Evolutionary conservation across 2,329 filamentous ascomycete genomes (phyloP), one percentile per base, ranked within the genome.

Genomic region (Aspergillus versicolor): DNA sequence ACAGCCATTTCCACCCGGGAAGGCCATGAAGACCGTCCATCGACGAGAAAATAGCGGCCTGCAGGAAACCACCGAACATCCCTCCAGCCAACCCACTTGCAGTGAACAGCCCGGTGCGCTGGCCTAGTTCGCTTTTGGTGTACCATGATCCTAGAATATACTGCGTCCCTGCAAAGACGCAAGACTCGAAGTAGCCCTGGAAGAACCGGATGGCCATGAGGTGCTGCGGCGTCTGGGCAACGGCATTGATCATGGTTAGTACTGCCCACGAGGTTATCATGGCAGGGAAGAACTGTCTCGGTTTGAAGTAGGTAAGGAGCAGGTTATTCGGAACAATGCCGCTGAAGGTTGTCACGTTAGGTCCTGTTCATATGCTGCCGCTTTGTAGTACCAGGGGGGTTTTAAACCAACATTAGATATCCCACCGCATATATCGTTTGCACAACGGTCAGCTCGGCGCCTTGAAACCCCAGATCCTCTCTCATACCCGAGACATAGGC

Each of bases 141-240:
- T 79, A 79, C 77, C 75, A 79, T 5, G 73, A 75, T 2, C 73
- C 71, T 0, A 78, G 63, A 9, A 78, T 71, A 48, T 72, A 75
- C 38, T 75, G 72, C 4, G 68, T 73, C 1, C 73, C 73, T 2
- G 65, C 59, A 51, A 73, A 74, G 9, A 68, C 70, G 42, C 65
- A 71, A 1, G 66, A 62, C 56, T 73, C 70, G 17, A 63, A 64
- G 17, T 70, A 46, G 1, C 74, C 74, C 3, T 75, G 61, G 45
- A 76, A 67, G 65, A 77, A 76, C 3, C 75, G 70, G 30, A 75
- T 69, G 4, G 65, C 71, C 65, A 73, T 71, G 45, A 74, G 65
- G 0, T 64, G 63, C 17, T 68, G 65, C 1, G 68, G 67, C 42
- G 61, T 70, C 17, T 67, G 63, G 21, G 65, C 63, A 2, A 66